These are phyloP conservation scores for Podaxis pistillaris DNA, from an alignment of 768 basidiomycete species.

Conservation along the genomic window DNA sequence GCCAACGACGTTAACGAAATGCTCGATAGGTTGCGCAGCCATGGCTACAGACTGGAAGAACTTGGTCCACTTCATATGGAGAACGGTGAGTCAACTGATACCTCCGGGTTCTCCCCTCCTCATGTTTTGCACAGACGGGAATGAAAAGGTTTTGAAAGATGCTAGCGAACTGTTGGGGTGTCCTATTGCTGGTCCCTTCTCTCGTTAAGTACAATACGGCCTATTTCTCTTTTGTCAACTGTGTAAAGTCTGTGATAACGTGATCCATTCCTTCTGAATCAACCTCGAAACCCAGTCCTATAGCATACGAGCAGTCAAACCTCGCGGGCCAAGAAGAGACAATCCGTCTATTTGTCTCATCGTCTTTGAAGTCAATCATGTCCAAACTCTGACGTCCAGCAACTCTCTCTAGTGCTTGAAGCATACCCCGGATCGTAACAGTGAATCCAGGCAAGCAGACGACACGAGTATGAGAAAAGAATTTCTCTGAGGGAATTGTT, in stretches of 20 bases:
- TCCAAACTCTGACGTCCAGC: slow-evolving; percentile 46
- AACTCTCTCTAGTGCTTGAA: slow-evolving; percentile 48
- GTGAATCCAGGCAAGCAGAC: slow-evolving; percentile 63
- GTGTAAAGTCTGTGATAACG: slow-evolving; percentile 3
- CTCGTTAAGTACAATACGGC: background rate
- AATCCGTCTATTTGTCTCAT: slow-evolving; percentile 38
- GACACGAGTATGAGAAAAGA: slow-evolving; percentile 45
- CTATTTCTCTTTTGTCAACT: background rate
- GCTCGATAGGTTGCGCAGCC: no score
- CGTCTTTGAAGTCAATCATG: slow-evolving; percentile 47
- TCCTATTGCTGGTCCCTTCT: background rate
- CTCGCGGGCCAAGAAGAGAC: slow-evolving; percentile 48
- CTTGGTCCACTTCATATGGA: background rate
- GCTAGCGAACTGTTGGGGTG: background rate
- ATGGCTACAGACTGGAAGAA: background rate
- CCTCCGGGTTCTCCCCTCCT: background rate
- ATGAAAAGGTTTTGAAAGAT: background rate
- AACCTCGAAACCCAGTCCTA: slow-evolving; percentile 39
- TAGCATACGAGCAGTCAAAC: slow-evolving; percentile 44
- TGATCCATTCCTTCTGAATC: slow-evolving; percentile 44
- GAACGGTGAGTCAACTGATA: background rate
- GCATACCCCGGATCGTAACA: slow-evolving; percentile 50
- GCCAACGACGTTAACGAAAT: no score
- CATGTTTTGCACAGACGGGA: background rate
- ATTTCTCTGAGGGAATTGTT: slow-evolving; percentile 39